phyloP scores from a whole-genome alignment of 495 filamentous ascomycete genomes.

The Penicillium maclennaniae region DNA sequence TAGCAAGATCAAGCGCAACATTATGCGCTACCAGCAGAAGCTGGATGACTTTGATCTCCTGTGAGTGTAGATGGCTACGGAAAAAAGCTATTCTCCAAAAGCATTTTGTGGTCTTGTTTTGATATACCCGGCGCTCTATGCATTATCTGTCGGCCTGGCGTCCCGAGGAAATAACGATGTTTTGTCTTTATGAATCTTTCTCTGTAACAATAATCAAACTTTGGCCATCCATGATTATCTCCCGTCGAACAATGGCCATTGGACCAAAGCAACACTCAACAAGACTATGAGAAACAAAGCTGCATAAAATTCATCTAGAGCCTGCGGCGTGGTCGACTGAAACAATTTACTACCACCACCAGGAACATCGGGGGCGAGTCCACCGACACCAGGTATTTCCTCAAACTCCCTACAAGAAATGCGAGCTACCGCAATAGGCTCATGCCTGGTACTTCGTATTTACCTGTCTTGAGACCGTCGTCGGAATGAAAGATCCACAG shows the following conservation, averaged over 20 bases:
- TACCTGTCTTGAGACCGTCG: slow-evolving; percentile 47
- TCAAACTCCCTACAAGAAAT: slow-evolving; percentile 20
- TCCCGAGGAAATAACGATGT: slow-evolving; percentile 4
- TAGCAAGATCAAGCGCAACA: slow-evolving; percentile 94
- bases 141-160: slow-evolving; percentile 20
- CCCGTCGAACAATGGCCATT: slow-evolving; percentile 47
- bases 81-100: slow-evolving; percentile 9
- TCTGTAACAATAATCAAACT: slow-evolving; percentile 8
- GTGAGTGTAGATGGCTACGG: slow-evolving; percentile 30
- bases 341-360: slow-evolving; percentile 34
- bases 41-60: slow-evolving; percentile 95
- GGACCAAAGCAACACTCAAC: slow-evolving; percentile 29
- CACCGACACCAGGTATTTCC: background rate
- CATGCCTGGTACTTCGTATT: slow-evolving; percentile 42
- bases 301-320: slow-evolving; percentile 35
- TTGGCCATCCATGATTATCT: slow-evolving; percentile 47
- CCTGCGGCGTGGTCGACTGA: slow-evolving; percentile 33
- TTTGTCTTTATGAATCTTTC: background rate
- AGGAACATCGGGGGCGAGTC: slow-evolving; percentile 23
- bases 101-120: slow-evolving; percentile 23
- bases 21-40: slow-evolving; percentile 90
- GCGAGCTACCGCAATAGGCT: slow-evolving; percentile 50
- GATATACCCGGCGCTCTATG: slow-evolving; percentile 31
- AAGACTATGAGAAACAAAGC: slow-evolving; percentile 36
- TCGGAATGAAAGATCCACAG: slow-evolving; percentile 55